phyloP scores from a whole-genome alignment of 352 stramenopile species.

The Pythium dissimile region DNA sequence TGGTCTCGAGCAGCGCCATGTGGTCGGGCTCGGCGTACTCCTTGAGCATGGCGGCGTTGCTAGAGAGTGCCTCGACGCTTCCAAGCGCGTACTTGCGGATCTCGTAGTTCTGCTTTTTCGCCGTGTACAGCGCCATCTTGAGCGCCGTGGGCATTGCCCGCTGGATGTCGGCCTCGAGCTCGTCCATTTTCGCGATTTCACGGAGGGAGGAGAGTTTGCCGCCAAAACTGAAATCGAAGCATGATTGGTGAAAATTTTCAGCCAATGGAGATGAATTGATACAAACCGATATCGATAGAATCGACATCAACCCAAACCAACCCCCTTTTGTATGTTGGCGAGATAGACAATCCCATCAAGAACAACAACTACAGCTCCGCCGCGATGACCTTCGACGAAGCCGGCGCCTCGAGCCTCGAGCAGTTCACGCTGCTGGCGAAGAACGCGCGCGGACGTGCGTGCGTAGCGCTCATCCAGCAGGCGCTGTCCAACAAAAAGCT shows the following conservation, averaged over 20 bases:
- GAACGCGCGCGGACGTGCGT: slow-evolving; percentile 86
- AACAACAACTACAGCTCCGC: slow-evolving; percentile 2
- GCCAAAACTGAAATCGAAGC: background rate
- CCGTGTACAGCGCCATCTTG: slow-evolving; percentile 73
- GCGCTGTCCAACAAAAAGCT: slow-evolving; percentile 91
- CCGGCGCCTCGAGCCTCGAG: slow-evolving; percentile 75
- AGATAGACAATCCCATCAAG: background rate
- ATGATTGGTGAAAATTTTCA: slow-evolving; percentile 5
- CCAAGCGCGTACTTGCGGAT: slow-evolving; percentile 74
- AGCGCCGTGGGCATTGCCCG: slow-evolving; percentile 59
- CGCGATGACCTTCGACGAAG: slow-evolving; percentile 73
- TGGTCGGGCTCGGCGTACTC: slow-evolving; percentile 57
- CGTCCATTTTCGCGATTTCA: slow-evolving; percentile 33
- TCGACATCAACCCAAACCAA: slow-evolving; percentile 20
- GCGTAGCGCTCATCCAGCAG: slow-evolving; percentile 91
- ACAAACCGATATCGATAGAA: slow-evolving; percentile 1
- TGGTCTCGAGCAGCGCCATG: slow-evolving; percentile 51
- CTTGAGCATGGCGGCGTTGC: slow-evolving; percentile 63
- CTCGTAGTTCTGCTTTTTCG: slow-evolving; percentile 73
- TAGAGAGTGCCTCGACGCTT: slow-evolving; percentile 59
- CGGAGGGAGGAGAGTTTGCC: slow-evolving; percentile 1
- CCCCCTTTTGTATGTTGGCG: too few relatives aligned
- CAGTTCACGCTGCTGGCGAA: slow-evolving; percentile 93
- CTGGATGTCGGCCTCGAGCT: slow-evolving; percentile 56
- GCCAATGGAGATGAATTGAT: slow-evolving; percentile 11